These are phyloP conservation scores for Carex cristatella DNA, from an alignment of 176 grass and related monocot species.

Conservation along the genomic window DNA sequence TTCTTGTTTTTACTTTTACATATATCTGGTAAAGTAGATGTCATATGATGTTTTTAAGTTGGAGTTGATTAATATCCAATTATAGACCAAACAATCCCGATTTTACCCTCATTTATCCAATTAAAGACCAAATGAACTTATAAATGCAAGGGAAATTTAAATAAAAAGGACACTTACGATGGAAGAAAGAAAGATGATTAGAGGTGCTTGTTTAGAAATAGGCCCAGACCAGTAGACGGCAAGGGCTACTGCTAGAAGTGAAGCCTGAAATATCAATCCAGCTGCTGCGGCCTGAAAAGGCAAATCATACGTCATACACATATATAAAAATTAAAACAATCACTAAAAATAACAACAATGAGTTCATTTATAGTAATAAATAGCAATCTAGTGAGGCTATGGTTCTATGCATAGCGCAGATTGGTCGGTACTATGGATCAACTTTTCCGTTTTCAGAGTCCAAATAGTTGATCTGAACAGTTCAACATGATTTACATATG, in stretches of 20 bases:
- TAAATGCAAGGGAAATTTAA: neutral
- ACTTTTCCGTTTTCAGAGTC: no score
- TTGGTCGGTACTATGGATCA: no score
- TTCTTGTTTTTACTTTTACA: neutral
- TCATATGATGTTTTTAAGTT: neutral
- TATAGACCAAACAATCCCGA: neutral
- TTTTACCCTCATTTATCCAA: neutral
- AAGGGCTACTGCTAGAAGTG: constrained; percentile 61
- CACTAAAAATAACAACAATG: neutral
- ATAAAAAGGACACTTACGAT: constrained; percentile 49
- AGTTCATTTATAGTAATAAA: neutral
- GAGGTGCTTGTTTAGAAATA: constrained; percentile 48
- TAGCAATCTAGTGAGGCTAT: no score
- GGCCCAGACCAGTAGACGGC: constrained; percentile 72
- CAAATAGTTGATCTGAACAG: no score
- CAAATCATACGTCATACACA: neutral
- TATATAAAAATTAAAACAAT: neutral
- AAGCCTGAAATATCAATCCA: constrained; percentile 96
- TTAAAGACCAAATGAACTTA: neutral
- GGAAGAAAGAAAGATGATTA: constrained; percentile 78
- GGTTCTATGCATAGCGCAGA: no score
- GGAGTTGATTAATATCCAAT: neutral
- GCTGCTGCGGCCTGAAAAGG: constrained; percentile 72
- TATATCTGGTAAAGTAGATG: neutral
- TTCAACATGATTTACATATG: no score